Conservation (phyloP, 441 rosid species). For the Metrosideros polymorpha region DNA sequence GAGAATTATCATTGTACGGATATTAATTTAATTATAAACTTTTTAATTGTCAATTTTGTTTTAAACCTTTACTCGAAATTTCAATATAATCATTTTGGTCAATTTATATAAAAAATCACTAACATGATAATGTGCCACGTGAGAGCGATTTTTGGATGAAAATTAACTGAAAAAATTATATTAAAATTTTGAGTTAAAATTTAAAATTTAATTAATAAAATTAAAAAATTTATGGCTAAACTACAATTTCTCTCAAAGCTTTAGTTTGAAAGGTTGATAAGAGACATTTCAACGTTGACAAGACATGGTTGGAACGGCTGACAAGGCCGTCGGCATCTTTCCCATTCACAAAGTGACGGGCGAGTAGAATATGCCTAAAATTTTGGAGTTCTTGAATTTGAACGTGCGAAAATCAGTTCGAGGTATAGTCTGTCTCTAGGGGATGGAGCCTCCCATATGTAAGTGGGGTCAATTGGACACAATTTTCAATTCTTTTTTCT, state of each 20-base stretch:
- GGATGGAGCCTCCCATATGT: not conserved
- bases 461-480: not conserved
- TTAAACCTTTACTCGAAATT: accelerated
- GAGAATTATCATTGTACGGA: not conserved
- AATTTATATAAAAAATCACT: accelerated
- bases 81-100: accelerated
- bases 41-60: not conserved
- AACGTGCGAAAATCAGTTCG: not conserved
- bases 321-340: not conserved
- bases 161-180: too few species aligned
- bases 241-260: not conserved
- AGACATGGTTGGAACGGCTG: not conserved
- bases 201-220: too few species aligned
- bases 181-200: too few species aligned
- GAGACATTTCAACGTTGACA: not conserved
- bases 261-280: not conserved
- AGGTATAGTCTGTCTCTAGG: not conserved
- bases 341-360: not conserved
- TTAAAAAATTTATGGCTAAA: too few species aligned
- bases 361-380: not conserved
- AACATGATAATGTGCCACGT: accelerated
- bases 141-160: too few species aligned
- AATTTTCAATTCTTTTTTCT: not conserved
- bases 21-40: not conserved
- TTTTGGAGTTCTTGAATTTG: not conserved